Evolutionary conservation across 2,329 filamentous ascomycete genomes (phyloP).

Genomic region (Aspergillus chevalieri): DNA sequence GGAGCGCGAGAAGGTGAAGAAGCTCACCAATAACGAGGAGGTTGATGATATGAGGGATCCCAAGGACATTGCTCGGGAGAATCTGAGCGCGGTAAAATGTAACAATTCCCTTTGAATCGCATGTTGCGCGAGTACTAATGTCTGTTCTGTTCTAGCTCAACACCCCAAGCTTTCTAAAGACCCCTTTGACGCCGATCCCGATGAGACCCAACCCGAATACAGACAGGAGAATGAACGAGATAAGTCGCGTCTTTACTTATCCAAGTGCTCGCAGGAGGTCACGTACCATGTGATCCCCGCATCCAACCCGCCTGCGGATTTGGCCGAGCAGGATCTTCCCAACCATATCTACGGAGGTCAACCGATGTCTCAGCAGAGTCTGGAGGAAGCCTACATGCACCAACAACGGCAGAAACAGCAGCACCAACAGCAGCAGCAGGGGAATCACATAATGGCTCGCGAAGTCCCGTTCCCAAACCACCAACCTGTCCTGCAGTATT

Average conservation of each 20-base stretch:
- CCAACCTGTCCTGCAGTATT: slow-evolving; percentile 50
- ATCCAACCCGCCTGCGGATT: slow-evolving; percentile 53
- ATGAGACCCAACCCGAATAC: slow-evolving; percentile 42
- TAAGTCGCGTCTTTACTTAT: slow-evolving; percentile 57
- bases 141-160: slow-evolving; percentile 29
- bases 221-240: slow-evolving; percentile 56
- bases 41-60: slow-evolving; percentile 42
- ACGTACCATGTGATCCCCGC: slow-evolving; percentile 63
- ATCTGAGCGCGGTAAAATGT: slow-evolving; percentile 37
- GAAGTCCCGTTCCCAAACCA: slow-evolving; percentile 54
- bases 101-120: slow-evolving; percentile 8
- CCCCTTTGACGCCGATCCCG: slow-evolving; percentile 45
- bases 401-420: slow-evolving; percentile 49
- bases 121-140: slow-evolving; percentile 1
- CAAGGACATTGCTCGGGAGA: slow-evolving; percentile 43
- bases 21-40: slow-evolving; percentile 46
- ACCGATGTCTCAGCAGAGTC: slow-evolving; percentile 48
- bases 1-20: slow-evolving; percentile 65
- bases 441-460: slow-evolving; percentile 41
- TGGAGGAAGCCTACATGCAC: slow-evolving; percentile 56
- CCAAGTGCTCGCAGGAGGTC: slow-evolving; percentile 62
- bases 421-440: slow-evolving; percentile 15
- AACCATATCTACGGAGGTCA: slow-evolving; percentile 42
- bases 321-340: slow-evolving; percentile 38
- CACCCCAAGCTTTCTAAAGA: slow-evolving; percentile 44